Conservation (phyloP, 768 basidiomycete genomes). For the Pleurotus platypus region DNA sequence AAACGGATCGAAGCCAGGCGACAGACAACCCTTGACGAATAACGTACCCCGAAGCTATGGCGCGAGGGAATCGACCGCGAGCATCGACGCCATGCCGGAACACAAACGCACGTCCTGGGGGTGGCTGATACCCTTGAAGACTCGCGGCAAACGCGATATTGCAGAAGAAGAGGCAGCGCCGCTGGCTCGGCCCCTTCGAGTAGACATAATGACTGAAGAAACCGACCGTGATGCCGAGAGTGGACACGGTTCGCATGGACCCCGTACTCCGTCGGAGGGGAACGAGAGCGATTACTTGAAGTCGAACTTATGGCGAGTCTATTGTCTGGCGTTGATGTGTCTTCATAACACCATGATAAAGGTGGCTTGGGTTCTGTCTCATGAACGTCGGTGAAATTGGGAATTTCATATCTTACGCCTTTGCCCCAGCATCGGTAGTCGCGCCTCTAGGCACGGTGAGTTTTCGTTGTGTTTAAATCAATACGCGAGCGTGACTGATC, state of each 20-base stretch:
- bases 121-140: constrained; percentile 26
- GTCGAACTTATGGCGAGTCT: constrained; percentile 75
- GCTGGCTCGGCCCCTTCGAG: constrained; percentile 26
- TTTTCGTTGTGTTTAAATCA: neutral
- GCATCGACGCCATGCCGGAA: constrained; percentile 16
- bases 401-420: constrained; percentile 90
- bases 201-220: constrained; percentile 40
- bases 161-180: constrained; percentile 11
- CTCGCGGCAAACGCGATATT: neutral
- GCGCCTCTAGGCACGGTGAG: constrained; percentile 93
- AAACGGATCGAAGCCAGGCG: neutral
- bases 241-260: constrained; percentile 14
- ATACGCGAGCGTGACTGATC: neutral
- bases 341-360: constrained; percentile 21
- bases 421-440: constrained; percentile 87
- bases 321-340: neutral
- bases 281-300: constrained; percentile 76
- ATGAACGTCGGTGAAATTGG: constrained; percentile 91
- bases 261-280: constrained; percentile 26
- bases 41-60: constrained; percentile 9
- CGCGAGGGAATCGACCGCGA: constrained; percentile 4
- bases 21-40: constrained; percentile 4
- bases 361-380: constrained; percentile 87
- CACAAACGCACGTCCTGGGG: constrained; percentile 3
- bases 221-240: constrained; percentile 17